Evolutionary conservation across 352 stramenopile species (phyloP).

Genomic region (Phytopythium cucurbitacearum): DNA sequence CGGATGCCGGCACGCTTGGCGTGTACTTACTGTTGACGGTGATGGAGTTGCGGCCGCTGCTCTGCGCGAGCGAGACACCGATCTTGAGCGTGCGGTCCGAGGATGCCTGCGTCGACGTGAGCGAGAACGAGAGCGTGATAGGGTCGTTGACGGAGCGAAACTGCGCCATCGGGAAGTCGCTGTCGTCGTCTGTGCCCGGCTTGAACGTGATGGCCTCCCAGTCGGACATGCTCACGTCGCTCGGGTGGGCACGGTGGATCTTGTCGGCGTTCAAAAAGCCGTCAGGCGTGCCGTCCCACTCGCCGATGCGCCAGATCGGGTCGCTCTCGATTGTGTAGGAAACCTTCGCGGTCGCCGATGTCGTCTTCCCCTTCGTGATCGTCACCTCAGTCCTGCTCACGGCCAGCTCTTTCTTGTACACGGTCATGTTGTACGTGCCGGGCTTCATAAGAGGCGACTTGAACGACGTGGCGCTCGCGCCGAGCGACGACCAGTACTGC

Average conservation of each 20-base stretch:
- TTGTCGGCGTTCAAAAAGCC: conserved; percentile 52
- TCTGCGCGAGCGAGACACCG: conserved; percentile 40
- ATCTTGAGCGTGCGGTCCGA: conserved; percentile 29
- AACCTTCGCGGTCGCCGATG: conserved; percentile 17
- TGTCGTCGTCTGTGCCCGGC: conserved; percentile 17
- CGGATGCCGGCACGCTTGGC: conserved; percentile 20
- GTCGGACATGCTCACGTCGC: conserved; percentile 32
- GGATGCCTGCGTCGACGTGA: conserved; percentile 23
- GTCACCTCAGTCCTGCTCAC: conserved; percentile 29
- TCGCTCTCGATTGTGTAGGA: conserved; percentile 13
- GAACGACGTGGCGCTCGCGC: conserved; percentile 14
- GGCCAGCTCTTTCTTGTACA: conserved; percentile 52
- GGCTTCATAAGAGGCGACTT: conserved; percentile 41
- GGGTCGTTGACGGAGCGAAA: conserved; percentile 51
- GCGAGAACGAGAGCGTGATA: conserved; percentile 30
- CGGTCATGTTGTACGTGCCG: conserved; percentile 44
- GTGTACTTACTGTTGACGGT: conserved; percentile 38
- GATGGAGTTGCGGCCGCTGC: conserved; percentile 30
- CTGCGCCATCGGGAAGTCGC: conserved; percentile 37
- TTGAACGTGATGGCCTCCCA: conserved; percentile 28
- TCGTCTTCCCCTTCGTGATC: conserved; percentile 11
- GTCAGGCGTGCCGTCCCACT: conserved; percentile 44
- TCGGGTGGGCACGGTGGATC: conserved; percentile 51
- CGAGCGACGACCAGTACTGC: conserved; percentile 44
- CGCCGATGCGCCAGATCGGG: conserved; percentile 43